Evolutionary conservation across 2,329 filamentous ascomycete species (phyloP).

Genomic region (Hypoxylon sp.): DNA sequence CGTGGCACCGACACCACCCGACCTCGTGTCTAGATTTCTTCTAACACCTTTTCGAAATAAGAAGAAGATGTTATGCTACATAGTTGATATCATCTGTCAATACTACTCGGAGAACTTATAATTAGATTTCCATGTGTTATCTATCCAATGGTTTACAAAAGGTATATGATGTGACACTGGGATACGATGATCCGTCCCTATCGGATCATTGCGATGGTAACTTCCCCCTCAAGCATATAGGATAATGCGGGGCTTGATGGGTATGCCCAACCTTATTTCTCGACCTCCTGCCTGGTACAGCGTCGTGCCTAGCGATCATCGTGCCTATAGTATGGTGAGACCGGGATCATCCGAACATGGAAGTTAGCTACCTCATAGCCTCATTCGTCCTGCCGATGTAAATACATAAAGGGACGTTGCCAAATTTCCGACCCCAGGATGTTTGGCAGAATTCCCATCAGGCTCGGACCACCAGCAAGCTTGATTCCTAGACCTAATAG

Average conservation of each 20-base stretch:
- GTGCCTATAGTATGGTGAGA: slow-evolving; percentile 24
- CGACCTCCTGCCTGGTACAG: slow-evolving; percentile 32
- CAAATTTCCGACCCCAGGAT: neutral
- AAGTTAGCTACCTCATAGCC: slow-evolving; percentile 19
- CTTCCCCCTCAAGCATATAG: slow-evolving; percentile 18
- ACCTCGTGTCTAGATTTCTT: slow-evolving; percentile 20
- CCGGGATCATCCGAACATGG: slow-evolving; percentile 21
- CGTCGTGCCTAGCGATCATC: slow-evolving; percentile 24
- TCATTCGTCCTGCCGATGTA: slow-evolving; percentile 8
- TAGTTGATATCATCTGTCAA: slow-evolving; percentile 6
- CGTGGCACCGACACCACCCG: slow-evolving; percentile 14
- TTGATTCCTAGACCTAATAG: neutral
- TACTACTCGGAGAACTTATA: slow-evolving; percentile 20
- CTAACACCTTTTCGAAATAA: neutral
- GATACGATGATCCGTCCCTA: slow-evolving; percentile 29
- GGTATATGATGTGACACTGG: slow-evolving; percentile 17
- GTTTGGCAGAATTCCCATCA: neutral
- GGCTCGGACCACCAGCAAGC: neutral
- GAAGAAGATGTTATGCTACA: slow-evolving; percentile 8
- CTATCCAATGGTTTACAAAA: slow-evolving; percentile 18
- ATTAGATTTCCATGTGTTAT: slow-evolving; percentile 19
- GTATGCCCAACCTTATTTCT: slow-evolving; percentile 26
- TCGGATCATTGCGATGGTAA: slow-evolving; percentile 24
- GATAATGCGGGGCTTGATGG: slow-evolving; percentile 32
- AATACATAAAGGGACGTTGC: neutral